Conservation (phyloP, 2,329 filamentous ascomycete species). For the Penicillium janthinellum region DNA sequence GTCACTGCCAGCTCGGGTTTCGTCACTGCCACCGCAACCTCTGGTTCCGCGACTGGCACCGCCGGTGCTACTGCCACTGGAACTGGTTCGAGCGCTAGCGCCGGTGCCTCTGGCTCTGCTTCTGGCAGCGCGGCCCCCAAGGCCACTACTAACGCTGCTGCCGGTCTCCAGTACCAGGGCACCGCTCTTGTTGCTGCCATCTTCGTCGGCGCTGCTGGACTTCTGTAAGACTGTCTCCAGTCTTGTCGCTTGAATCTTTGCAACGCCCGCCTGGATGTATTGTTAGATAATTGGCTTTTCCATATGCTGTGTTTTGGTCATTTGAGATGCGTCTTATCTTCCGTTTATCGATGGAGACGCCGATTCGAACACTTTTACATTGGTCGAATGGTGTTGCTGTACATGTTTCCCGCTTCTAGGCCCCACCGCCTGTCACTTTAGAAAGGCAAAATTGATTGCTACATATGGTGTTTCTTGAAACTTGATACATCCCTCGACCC, state of each 20-base stretch:
- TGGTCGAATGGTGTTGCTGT: background rate
- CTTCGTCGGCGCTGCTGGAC: slow-evolving; percentile 45
- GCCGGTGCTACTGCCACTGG: slow-evolving; percentile 13
- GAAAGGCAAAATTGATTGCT: slow-evolving; percentile 16
- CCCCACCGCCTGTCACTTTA: slow-evolving; percentile 18
- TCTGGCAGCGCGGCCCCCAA: slow-evolving; percentile 8
- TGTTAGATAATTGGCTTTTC: slow-evolving; percentile 16
- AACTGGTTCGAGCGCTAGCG: slow-evolving; percentile 14
- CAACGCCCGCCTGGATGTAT: slow-evolving; percentile 8
- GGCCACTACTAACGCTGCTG: slow-evolving; percentile 23
- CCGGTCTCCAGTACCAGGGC: slow-evolving; percentile 39
- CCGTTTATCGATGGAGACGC: background rate
- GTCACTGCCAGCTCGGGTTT: slow-evolving; percentile 32
- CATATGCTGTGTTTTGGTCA: slow-evolving; percentile 14
- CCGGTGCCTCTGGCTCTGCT: slow-evolving; percentile 7
- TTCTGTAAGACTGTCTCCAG: slow-evolving; percentile 31
- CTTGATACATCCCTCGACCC: slow-evolving; percentile 4
- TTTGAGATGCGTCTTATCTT: background rate
- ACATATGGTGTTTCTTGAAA: slow-evolving; percentile 4
- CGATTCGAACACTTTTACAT: background rate
- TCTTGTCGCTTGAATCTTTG: background rate
- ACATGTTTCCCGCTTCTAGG: slow-evolving; percentile 8
- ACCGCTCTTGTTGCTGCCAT: slow-evolving; percentile 43
- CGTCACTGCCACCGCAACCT: slow-evolving; percentile 24
- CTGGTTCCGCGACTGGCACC: slow-evolving; percentile 29